Base-by-base conservation (phyloP, 2,329 filamentous ascomycete genomes). In the Canariomyces notabilis region DNA sequence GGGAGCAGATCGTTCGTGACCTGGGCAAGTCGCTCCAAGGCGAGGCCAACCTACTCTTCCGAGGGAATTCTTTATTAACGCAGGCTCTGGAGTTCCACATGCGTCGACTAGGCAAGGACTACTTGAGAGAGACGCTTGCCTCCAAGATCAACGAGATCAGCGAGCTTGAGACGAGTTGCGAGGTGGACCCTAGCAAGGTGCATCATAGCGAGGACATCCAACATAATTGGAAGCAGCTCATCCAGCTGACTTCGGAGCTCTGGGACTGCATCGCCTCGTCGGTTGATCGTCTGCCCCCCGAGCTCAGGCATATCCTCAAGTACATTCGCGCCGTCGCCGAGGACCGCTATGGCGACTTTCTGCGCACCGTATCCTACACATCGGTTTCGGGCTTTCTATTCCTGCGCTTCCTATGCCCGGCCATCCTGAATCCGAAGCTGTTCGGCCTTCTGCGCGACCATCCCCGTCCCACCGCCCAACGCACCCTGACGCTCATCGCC, bases 381-480 rank as follows among this genome's bases (percentile, higher is more conserved):
- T 95, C 89, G 62, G 89, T 97, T 2, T 95, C 89, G 36, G 91
- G 91, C 0, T 97, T 97, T 61, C 69, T 97, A 11, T 97, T 97
- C 64, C 74, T 97, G 50, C 84, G 91, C 5, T 96, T 96, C 71
- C 93, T 97, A 60, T 95, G 90, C 61, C 91, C 91, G 3, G 90
- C 91, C n/a, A 89, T 97, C 48, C 73, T 97, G 6, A 96, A 95
- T 52, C 91, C 91, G 1, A 95, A 95, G 67, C 75, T 97, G 12
- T 96, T 95, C 62, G 89, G 89, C 18, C 73, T 97, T 16, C 69
- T 96, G 18, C 69, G 70, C 64, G 91, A 96, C 59, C 87, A 95
- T 55, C 89, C 91, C 19, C 85, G 85, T 40, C 80, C 83, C 20
- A 83, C 83, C 43, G 88, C 90, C 9, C 88, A 95, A 62, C 82